Base-by-base conservation (phyloP, 2,329 filamentous ascomycete genomes). In the Biscogniauxia marginata region DNA sequence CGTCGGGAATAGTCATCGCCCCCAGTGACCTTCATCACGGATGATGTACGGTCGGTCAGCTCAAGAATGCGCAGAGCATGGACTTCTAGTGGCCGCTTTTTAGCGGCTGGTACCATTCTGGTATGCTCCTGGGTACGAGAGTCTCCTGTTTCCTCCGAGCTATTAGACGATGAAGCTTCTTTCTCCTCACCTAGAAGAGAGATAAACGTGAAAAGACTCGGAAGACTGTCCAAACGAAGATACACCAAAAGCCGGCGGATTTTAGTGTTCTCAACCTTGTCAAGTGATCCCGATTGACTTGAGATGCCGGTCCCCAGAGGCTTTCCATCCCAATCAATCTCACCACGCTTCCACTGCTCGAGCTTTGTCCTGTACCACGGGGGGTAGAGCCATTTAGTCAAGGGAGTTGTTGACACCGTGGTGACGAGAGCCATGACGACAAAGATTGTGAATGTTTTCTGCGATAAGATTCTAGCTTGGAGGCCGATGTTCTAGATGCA, bases 11-110 rank as follows among this genome's bases (percentile, higher is more conserved):
- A 82, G 49, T 95, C 90, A 43, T 92, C 88, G 3, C 88, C 81
- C 67, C 96, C 91, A 0, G 91, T 88, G 9, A 96, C 91, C 65
- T 91, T 88, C 93, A 98, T 98, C 65, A 97, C 93, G 18, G 92
- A 93, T 0, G 93, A 97, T 45, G 91, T 89, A 81, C 93, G 91
- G 65, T 97, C 93, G 0, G 91, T 96, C 11, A 98, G 83, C 68
- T 96, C 90, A 49, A 96, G 75, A 16, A 98, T 82, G 13, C 93
- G 88, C n/a, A 96, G 76, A 25, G 92, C 93, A 65, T 96, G 91
- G 0, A 92, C 88, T 67, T 89, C 83, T 1, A 93, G 79, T 1
- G 84, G 81, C 7, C 78, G 75, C 51, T 74, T 77, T 21, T 65
- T 69, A 52, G 66, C 63, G 34, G 59, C 34, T 1, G 67, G 61